Evolutionary conservation across 192 early-diverging fungal genomes (phyloP).

Genomic region (Chytriomyces sp.): DNA sequence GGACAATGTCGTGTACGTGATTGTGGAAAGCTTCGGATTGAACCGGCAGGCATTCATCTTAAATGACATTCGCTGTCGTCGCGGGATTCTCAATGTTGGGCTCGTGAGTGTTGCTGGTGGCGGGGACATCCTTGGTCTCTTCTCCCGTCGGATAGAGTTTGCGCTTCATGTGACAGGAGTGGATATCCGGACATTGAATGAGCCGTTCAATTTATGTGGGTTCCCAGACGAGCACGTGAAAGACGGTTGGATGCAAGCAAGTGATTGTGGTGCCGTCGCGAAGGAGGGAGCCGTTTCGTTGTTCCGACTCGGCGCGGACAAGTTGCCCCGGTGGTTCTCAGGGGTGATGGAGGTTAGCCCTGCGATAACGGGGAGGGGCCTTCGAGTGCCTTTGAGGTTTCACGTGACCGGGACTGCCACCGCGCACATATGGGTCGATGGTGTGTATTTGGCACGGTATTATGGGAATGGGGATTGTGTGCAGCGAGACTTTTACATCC

Average conservation of each 20-base stretch:
- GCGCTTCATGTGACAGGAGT: constrained; percentile 75
- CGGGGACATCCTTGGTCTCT: neutral
- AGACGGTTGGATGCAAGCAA: constrained; percentile 33
- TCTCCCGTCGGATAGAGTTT: constrained; percentile 37
- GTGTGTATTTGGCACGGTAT: constrained; percentile 68
- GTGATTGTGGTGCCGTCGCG: constrained; percentile 5
- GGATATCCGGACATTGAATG: constrained; percentile 61
- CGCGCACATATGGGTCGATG: constrained; percentile 71
- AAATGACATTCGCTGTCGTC: constrained; percentile 74
- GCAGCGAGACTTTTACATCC: constrained; percentile 71
- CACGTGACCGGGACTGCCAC: constrained; percentile 68
- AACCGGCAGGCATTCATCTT: constrained; percentile 68
- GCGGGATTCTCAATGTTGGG: constrained; percentile 67
- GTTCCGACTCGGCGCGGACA: neutral
- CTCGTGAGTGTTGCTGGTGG: constrained; percentile 45
- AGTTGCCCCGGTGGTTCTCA: constrained; percentile 43
- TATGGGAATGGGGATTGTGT: constrained; percentile 67
- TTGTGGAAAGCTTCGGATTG: constrained; percentile 79
- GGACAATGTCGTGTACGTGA: constrained; percentile 66
- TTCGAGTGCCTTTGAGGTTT: constrained; percentile 64
- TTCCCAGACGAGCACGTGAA: constrained; percentile 69
- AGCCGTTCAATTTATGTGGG: constrained; percentile 68
- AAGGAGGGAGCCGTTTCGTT: neutral
- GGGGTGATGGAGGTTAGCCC: constrained; percentile 28
- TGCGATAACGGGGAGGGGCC: neutral